These are phyloP conservation scores for Artemisia annua DNA, from an alignment of 129 eudicot species.

Conservation along the genomic window DNA sequence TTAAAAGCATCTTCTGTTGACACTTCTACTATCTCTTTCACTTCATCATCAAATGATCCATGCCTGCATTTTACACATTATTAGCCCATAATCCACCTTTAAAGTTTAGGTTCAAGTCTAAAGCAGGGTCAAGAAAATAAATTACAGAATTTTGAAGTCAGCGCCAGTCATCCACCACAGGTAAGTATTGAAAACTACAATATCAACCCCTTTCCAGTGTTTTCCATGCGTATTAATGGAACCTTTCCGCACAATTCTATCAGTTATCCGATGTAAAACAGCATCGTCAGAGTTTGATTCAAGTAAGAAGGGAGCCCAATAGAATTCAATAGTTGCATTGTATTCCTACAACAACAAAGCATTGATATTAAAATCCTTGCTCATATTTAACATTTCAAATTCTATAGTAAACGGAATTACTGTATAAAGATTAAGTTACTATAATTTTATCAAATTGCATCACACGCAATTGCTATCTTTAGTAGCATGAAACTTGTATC, in stretches of 20 bases:
- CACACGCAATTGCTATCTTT: too few species aligned
- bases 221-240: constrained; percentile 83
- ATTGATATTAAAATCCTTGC: neutral
- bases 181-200: constrained; percentile 86
- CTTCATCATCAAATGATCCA: constrained; percentile 84
- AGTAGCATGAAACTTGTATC: neutral
- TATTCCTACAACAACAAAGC: constrained; percentile 49
- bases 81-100: neutral
- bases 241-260: constrained; percentile 79
- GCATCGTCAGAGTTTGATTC: constrained; percentile 95
- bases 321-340: constrained; percentile 90
- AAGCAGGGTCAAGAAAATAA: neutral
- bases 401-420: too few species aligned
- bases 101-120: neutral
- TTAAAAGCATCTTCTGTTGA: constrained; percentile 82
- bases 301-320: constrained; percentile 96
- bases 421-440: too few species aligned
- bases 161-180: constrained; percentile 98
- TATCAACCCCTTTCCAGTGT: constrained; percentile 86
- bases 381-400: neutral
- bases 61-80: constrained; percentile 45
- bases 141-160: constrained; percentile 74
- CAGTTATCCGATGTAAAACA: constrained; percentile 60
- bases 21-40: constrained; percentile 56
- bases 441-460: neutral